Evolutionary conservation across 2,329 filamentous ascomycete species (phyloP).

Genomic region (Cadophora sp.): DNA sequence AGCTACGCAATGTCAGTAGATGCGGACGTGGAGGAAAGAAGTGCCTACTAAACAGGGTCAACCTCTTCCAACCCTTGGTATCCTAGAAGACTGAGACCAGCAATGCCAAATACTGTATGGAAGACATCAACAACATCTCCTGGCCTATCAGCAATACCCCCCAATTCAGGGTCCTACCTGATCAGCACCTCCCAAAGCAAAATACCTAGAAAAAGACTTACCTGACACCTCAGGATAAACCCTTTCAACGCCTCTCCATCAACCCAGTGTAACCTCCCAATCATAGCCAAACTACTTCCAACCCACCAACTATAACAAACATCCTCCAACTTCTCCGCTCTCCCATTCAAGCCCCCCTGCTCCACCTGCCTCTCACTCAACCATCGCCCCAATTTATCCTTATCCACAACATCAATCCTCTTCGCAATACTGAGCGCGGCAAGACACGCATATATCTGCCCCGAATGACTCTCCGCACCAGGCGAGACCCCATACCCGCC

Average conservation of each 20-base stretch:
- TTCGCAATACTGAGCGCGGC: conserved; percentile 85
- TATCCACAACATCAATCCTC: conserved; percentile 81
- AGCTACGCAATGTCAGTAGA: conserved; percentile 50
- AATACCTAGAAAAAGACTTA: conserved; percentile 61
- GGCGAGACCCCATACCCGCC: conserved; percentile 91
- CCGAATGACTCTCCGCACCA: conserved; percentile 91
- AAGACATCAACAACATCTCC: conserved; percentile 98
- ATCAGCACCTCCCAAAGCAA: conserved; percentile 46
- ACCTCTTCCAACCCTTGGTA: conserved; percentile 80
- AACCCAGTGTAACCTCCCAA: conserved; percentile 90
- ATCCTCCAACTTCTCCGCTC: conserved; percentile 94
- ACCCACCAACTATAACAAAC: conserved; percentile 99
- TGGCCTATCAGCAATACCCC: conserved; percentile 88
- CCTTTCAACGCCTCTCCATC: conserved; percentile 77
- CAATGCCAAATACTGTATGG: conserved; percentile 89
- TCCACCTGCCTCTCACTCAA: conserved; percentile 90
- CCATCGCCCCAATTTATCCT: conserved; percentile 85
- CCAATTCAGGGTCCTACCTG: conserved; percentile 78
- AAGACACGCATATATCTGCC: conserved; percentile 94
- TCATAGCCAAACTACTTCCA: conserved; percentile 87
- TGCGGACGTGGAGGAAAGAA: background rate
- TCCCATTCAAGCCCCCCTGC: conserved; percentile 88
- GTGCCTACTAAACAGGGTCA: conserved; percentile 81
- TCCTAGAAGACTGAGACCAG: conserved; percentile 83
- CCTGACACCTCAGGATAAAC: conserved; percentile 89